These are phyloP conservation scores for Ajuga reptans DNA, from an alignment of 305 asterid species.

Conservation along the genomic window DNA sequence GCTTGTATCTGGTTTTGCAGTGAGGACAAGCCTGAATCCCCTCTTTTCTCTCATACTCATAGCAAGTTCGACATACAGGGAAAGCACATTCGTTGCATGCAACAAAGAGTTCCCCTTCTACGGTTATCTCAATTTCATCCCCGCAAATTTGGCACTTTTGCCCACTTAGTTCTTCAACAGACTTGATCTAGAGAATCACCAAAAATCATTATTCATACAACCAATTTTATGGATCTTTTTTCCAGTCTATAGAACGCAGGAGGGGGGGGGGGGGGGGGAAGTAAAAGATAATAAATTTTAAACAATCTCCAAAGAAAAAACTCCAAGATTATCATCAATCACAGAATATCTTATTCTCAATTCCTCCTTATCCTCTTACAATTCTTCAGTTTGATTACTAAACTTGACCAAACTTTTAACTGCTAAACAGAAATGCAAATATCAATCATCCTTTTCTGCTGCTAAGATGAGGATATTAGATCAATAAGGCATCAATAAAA, in stretches of 20 bases:
- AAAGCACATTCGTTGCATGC: conserved; percentile 96
- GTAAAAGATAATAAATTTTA: not conserved
- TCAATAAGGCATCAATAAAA: not conserved
- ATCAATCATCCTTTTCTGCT: not conserved
- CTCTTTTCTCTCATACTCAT: conserved; percentile 82
- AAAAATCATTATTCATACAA: not conserved
- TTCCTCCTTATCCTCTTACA: not conserved
- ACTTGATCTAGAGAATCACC: conserved; percentile 43
- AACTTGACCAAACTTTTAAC: not conserved
- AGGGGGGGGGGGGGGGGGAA: too few species aligned
- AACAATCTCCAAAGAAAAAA: not conserved
- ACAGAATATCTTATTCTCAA: not conserved
- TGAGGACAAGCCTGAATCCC: conserved; percentile 80
- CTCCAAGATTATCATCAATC: not conserved
- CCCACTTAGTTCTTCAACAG: conserved; percentile 66
- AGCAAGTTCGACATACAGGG: conserved; percentile 77
- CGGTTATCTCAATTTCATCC: conserved; percentile 66
- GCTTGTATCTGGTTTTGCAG: conserved; percentile 83
- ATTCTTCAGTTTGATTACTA: not conserved
- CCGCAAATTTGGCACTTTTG: conserved; percentile 72
- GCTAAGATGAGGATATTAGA: not conserved
- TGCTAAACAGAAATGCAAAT: not conserved
- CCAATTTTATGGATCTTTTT: not conserved
- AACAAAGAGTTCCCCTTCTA: conserved; percentile 65
- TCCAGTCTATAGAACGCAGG: not conserved